These are phyloP conservation scores for Pseudogymnoascus sp. DNA, from an alignment of 2,329 filamentous ascomycete species.

Conservation along the genomic window DNA sequence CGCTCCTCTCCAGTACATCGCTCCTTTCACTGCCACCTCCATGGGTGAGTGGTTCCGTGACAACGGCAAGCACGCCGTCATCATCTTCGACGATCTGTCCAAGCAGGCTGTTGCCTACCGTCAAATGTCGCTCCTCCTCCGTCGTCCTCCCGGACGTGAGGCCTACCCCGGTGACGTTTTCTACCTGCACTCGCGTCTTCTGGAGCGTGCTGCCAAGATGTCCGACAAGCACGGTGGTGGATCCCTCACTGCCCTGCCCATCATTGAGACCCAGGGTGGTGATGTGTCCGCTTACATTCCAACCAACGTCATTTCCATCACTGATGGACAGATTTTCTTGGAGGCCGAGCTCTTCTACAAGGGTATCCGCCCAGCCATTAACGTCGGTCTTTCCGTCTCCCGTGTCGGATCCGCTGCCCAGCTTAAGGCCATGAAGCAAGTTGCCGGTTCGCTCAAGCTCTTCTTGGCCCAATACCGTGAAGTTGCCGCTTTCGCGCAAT, in stretches of 20 bases:
- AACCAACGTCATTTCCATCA: conserved; percentile 99
- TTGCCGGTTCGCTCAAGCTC: conserved; percentile 98
- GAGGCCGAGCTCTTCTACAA: conserved; percentile 99
- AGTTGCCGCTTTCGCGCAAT: conserved; percentile 98
- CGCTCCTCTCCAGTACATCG: conserved; percentile 86
- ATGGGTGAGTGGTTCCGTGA: conserved; percentile 69
- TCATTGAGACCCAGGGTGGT: conserved; percentile 99
- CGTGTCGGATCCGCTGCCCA: conserved; percentile 99
- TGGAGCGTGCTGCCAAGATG: conserved; percentile 99
- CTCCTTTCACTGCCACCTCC: conserved; percentile 66
- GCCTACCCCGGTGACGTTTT: conserved; percentile 98
- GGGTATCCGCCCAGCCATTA: conserved; percentile 99
- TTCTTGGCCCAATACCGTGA: conserved; percentile 99
- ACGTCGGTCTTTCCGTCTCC: conserved; percentile 99
- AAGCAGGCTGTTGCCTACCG: conserved; percentile 98
- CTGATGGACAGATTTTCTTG: conserved; percentile 99
- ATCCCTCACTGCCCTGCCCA: conserved; percentile 90
- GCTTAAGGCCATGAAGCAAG: conserved; percentile 99
- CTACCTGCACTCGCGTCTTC: conserved; percentile 98
- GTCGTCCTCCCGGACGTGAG: conserved; percentile 97
- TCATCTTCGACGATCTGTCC: conserved; percentile 90
- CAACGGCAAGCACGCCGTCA: conserved; percentile 76
- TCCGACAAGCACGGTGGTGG: conserved; percentile 90
- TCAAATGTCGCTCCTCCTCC: conserved; percentile 97
- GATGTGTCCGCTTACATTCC: conserved; percentile 99